Percentiles rank a stretch among this genome's conserved stretches.
Evolutionary conservation across 768 basidiomycete genomes (phyloP).

Genomic region (Pleurotus ostreatus): DNA sequence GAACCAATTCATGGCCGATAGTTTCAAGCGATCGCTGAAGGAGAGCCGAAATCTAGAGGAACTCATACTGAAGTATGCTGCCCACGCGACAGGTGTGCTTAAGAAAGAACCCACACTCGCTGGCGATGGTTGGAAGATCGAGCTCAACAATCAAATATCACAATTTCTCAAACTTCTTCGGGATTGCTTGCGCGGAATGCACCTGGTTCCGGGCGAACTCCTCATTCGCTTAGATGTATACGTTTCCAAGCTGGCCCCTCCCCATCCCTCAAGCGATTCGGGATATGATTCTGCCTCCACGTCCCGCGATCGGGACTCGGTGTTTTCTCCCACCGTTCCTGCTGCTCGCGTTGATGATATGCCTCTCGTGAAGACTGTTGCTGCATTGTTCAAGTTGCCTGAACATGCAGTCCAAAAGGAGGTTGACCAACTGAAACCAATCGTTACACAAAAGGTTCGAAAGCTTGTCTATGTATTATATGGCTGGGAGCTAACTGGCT

Average conservation of each 20-base stretch:
- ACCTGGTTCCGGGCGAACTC: conserved; percentile 82
- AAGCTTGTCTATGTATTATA: neutral
- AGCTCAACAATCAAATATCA: conserved; percentile 89
- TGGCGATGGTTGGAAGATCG: conserved; percentile 89
- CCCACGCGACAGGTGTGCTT: conserved; percentile 81
- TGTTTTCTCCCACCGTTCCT: conserved; percentile 28
- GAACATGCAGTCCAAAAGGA: conserved; percentile 68
- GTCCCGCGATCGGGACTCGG: conserved; percentile 53
- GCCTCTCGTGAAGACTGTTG: conserved; percentile 68
- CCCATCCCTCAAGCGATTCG: conserved; percentile 55
- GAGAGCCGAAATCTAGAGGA: conserved; percentile 98
- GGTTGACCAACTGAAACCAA: conserved; percentile 57
- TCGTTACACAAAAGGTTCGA: conserved; percentile 74
- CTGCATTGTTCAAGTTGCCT: conserved; percentile 69
- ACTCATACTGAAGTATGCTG: conserved; percentile 93
- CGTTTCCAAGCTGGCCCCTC: conserved; percentile 70
- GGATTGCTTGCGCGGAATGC: conserved; percentile 69
- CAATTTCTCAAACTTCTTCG: conserved; percentile 83
- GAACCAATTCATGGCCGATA: conserved; percentile 80
- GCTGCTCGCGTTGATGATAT: conserved; percentile 65
- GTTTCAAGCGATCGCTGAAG: conserved; percentile 86
- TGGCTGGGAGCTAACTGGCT: neutral
- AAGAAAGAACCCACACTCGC: conserved; percentile 84
- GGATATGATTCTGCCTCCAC: conserved; percentile 63
- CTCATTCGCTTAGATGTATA: conserved; percentile 81